Conservation (phyloP, 148 eudicot species). For the Rheum nobile region DNA sequence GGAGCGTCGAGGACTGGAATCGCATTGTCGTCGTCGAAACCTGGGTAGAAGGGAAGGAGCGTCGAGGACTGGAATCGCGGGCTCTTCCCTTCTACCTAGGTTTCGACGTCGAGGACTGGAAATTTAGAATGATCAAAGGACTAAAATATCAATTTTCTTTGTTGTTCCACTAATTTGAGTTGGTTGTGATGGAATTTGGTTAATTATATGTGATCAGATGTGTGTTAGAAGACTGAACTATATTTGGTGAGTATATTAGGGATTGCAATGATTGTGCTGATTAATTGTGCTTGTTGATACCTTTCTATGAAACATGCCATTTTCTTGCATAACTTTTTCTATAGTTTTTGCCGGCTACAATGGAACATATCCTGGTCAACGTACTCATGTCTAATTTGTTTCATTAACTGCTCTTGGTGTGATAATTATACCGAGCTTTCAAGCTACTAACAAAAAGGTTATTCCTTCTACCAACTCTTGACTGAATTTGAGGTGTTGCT, state of each 20-base stretch:
- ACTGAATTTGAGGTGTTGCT: not conserved
- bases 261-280: not conserved
- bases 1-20: too few species aligned
- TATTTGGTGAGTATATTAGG: not conserved
- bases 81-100: too few species aligned
- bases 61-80: too few species aligned
- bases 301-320: not conserved
- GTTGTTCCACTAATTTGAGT: not conserved
- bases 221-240: not conserved
- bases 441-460: constrained; percentile 1
- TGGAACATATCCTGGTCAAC: too few species aligned
- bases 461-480: not conserved
- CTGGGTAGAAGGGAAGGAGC: too few species aligned
- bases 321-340: not conserved
- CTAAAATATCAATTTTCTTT: not conserved
- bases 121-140: not conserved
- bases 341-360: too few species aligned
- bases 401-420: not conserved
- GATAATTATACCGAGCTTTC: not conserved
- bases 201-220: not conserved
- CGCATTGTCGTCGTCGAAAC: too few species aligned
- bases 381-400: not conserved
- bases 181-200: not conserved
- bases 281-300: too few species aligned
- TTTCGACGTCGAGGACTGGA: too few species aligned